Conservation (phyloP, 768 basidiomycete genomes). For the Kwoniella heveanensis region DNA sequence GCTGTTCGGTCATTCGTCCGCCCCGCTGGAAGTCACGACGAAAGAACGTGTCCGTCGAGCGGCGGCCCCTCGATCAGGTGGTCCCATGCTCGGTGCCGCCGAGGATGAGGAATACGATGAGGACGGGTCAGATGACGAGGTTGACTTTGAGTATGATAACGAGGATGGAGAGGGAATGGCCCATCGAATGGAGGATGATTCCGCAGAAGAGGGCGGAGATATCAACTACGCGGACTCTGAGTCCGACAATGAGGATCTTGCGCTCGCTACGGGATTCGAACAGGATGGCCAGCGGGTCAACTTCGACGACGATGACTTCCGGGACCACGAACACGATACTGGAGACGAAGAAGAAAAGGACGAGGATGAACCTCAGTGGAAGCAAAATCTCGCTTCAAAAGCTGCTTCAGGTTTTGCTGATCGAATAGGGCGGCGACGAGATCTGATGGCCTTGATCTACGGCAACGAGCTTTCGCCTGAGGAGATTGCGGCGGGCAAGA, state of each 20-base stretch:
- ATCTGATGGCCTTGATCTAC: slow-evolving; percentile 88
- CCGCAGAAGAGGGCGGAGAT: slow-evolving; percentile 47
- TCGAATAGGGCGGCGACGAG: slow-evolving; percentile 61
- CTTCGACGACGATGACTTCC: slow-evolving; percentile 56
- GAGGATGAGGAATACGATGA: slow-evolving; percentile 57
- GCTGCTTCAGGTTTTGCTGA: slow-evolving; percentile 61
- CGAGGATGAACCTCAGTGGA: slow-evolving; percentile 71
- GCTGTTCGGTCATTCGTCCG: slow-evolving; percentile 79
- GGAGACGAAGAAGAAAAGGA: slow-evolving; percentile 58
- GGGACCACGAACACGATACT: slow-evolving; percentile 57
- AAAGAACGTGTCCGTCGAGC: slow-evolving; percentile 36
- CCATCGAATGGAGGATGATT: slow-evolving; percentile 43
- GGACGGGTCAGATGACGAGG: slow-evolving; percentile 52
- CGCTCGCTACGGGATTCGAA: slow-evolving; percentile 58
- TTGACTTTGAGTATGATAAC: slow-evolving; percentile 49
- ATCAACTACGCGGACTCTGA: slow-evolving; percentile 53
- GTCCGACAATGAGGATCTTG: slow-evolving; percentile 52
- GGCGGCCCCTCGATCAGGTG: slow-evolving; percentile 48
- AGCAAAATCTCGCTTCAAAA: slow-evolving; percentile 64
- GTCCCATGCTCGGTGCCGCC: slow-evolving; percentile 53
- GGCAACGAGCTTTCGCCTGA: slow-evolving; percentile 67
- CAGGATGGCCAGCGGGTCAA: slow-evolving; percentile 63
- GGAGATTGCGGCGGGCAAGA: slow-evolving; percentile 64
- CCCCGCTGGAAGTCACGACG: slow-evolving; percentile 61
- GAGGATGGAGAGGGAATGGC: slow-evolving; percentile 47